A percentile compares a stretch with the other conserved stretches of the same genome.
These are phyloP conservation scores for Aureobasidium pullulans DNA, from an alignment of 2,329 filamentous ascomycete species.

Conservation along the genomic window DNA sequence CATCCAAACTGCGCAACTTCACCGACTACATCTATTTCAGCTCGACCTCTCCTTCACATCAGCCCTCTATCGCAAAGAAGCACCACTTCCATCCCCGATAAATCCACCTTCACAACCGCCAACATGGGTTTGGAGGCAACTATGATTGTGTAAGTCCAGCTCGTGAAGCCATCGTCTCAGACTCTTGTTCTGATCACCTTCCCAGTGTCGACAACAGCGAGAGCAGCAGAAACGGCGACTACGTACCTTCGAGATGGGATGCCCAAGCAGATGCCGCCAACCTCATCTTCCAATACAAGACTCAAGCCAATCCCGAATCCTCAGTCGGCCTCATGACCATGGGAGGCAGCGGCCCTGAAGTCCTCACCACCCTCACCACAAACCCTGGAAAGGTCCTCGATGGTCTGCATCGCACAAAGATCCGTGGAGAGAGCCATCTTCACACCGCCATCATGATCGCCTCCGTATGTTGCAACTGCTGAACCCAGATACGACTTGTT, in stretches of 20 bases:
- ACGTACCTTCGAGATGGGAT: conserved; percentile 85
- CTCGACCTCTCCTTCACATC: not conserved
- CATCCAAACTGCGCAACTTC: not conserved
- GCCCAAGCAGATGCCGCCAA: conserved; percentile 92
- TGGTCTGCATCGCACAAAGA: conserved; percentile 87
- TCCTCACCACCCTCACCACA: conserved; percentile 90
- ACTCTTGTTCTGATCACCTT: conserved; percentile 13
- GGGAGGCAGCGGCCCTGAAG: conserved; percentile 95
- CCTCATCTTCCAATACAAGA: conserved; percentile 87
- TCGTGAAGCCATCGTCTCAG: conserved; percentile 4
- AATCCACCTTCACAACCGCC: conserved; percentile 31
- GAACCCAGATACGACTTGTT: not conserved
- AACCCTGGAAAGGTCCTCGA: conserved; percentile 95
- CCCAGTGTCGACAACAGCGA: conserved; percentile 92
- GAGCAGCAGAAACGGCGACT: conserved; percentile 94
- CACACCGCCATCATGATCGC: conserved; percentile 94
- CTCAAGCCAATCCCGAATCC: conserved; percentile 90
- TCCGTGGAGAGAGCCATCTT: conserved; percentile 79
- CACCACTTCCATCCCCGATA: not conserved
- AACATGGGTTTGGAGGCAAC: conserved; percentile 98
- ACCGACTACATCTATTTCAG: not conserved
- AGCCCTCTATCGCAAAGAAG: not conserved
- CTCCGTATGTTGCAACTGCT: conserved; percentile 53
- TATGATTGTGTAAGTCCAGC: conserved; percentile 67
- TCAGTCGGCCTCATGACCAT: conserved; percentile 98